Evolutionary conservation across 2,329 filamentous ascomycete genomes (phyloP).

Genomic region (Aschersonia sp.): DNA sequence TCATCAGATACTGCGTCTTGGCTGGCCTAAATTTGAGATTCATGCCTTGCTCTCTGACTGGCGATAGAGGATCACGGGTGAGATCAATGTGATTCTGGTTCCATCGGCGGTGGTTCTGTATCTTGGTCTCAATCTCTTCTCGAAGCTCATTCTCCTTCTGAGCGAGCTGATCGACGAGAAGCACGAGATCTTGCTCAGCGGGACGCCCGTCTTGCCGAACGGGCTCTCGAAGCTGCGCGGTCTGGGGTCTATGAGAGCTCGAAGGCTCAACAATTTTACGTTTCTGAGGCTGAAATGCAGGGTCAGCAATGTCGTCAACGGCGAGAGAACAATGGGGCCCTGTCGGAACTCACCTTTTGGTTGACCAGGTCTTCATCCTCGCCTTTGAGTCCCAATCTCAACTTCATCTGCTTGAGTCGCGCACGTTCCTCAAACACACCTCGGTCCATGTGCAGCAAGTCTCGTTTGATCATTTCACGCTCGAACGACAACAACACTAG

Average conservation of each 20-base stretch:
- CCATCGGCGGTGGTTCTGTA: conserved; percentile 81
- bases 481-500: conserved; percentile 64
- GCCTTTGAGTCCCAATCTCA: conserved; percentile 74
- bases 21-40: conserved; percentile 55
- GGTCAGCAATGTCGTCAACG: conserved; percentile 14
- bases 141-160: conserved; percentile 74
- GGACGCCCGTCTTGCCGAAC: conserved; percentile 54
- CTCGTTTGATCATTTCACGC: conserved; percentile 66
- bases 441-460: conserved; percentile 60
- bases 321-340: background rate
- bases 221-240: conserved; percentile 53
- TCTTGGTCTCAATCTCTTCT: conserved; percentile 71
- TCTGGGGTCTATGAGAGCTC: conserved; percentile 44
- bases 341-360: conserved; percentile 55
- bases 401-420: conserved; percentile 76
- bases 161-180: conserved; percentile 60
- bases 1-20: conserved; percentile 57
- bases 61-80: conserved; percentile 72
- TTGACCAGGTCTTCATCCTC: conserved; percentile 92
- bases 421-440: conserved; percentile 71
- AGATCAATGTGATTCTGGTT: conserved; percentile 81
- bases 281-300: conserved; percentile 46
- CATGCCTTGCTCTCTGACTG: conserved; percentile 49
- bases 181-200: conserved; percentile 64
- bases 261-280: conserved; percentile 48